These are phyloP conservation scores for Hordeum marinum DNA, from an alignment of 176 grass and related monocot genomes.

Conservation along the genomic window DNA sequence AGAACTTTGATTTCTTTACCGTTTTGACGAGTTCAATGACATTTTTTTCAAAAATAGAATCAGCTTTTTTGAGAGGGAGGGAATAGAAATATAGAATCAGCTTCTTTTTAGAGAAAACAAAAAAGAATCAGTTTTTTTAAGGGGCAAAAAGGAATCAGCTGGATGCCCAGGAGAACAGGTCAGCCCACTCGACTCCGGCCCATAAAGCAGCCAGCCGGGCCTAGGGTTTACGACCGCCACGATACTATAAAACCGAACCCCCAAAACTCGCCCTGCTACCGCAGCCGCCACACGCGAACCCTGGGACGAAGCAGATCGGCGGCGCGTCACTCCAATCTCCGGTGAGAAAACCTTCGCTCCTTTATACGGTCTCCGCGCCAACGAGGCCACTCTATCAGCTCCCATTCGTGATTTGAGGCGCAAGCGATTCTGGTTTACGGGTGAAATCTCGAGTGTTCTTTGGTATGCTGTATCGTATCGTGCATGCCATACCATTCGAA, in stretches of 20 bases:
- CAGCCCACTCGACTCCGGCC: neutral
- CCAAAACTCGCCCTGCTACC: neutral
- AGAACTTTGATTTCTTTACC: too few species aligned
- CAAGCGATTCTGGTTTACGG: neutral
- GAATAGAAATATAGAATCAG: neutral
- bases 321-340: neutral
- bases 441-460: neutral
- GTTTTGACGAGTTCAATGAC: too few species aligned
- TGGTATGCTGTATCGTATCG: neutral
- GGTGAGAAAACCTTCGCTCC: neutral
- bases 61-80: neutral
- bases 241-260: neutral
- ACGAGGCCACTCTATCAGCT: neutral
- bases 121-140: too few species aligned
- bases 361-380: neutral
- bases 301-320: constrained; percentile 1
- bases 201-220: neutral
- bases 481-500: neutral
- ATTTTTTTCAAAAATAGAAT: too few species aligned
- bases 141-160: neutral
- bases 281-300: neutral
- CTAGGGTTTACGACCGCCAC: constrained; percentile 31
- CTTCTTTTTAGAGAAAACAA: too few species aligned
- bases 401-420: neutral
- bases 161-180: neutral